Evolutionary conservation across 352 stramenopile genomes (phyloP).

Genomic region (Phytophthora fragariaefolia): DNA sequence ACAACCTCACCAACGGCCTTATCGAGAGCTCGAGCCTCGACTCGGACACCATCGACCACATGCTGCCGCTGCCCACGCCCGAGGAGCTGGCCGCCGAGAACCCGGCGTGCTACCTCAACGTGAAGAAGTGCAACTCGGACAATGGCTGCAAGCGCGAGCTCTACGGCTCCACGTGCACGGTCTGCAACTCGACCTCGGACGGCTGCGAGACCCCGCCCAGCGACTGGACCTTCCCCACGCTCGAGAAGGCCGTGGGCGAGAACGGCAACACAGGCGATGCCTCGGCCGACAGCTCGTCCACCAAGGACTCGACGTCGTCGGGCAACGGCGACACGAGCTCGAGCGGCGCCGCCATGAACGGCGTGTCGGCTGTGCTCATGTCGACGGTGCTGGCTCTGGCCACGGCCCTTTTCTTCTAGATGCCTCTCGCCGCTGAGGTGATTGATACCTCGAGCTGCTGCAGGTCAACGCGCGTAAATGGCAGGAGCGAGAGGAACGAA

Average conservation of each 20-base stretch:
- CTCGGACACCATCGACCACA: constrained; percentile 43
- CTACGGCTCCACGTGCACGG: constrained; percentile 66
- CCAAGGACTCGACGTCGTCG: constrained; percentile 29
- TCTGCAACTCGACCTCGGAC: constrained; percentile 56
- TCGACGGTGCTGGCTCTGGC: constrained; percentile 39
- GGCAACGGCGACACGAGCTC: constrained; percentile 26
- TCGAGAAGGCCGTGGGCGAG: constrained; percentile 56
- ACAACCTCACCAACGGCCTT: constrained; percentile 52
- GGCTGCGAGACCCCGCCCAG: constrained; percentile 50
- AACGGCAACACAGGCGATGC: constrained; percentile 56
- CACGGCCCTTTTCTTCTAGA: constrained; percentile 40
- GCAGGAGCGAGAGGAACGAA: constrained; percentile 27
- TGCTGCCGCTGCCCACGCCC: constrained; percentile 60
- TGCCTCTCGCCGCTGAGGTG: constrained; percentile 8
- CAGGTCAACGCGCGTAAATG: constrained; percentile 5
- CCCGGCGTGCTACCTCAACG: constrained; percentile 72
- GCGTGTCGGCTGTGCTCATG: constrained; percentile 35
- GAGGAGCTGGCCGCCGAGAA: constrained; percentile 59
- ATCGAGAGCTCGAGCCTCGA: constrained; percentile 46
- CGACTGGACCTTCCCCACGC: constrained; percentile 55
- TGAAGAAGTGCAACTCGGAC: constrained; percentile 60
- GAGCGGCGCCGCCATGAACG: constrained; percentile 24
- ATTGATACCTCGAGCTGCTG: constrained; percentile 11
- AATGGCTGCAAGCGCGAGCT: constrained; percentile 66
- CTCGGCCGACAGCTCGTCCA: constrained; percentile 39